phyloP scores from a whole-genome alignment of 305 asterid genomes.

The Solanum hybrid region DNA sequence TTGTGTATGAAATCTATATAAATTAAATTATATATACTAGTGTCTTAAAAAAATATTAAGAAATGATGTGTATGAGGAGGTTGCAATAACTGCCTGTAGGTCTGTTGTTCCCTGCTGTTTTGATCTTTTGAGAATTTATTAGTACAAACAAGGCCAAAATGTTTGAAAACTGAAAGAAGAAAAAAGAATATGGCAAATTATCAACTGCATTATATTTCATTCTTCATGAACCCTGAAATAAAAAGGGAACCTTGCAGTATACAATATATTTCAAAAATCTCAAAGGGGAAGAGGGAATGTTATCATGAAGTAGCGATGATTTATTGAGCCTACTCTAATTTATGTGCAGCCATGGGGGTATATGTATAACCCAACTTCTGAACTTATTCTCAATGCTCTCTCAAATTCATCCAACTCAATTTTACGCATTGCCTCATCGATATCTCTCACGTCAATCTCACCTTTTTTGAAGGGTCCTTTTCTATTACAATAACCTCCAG shows the following conservation, averaged over 20 bases:
- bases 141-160: too few species aligned
- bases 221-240: not conserved
- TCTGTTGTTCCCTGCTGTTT: too few species aligned
- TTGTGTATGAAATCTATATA: not conserved
- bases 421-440: conserved; percentile 36
- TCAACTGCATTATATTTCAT: not conserved
- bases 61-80: too few species aligned
- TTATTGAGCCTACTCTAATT: not conserved
- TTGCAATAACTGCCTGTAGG: too few species aligned
- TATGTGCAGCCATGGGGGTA: not conserved
- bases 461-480: conserved; percentile 44
- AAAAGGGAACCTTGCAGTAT: not conserved
- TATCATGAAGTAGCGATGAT: not conserved
- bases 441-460: conserved; percentile 23
- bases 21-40: too few species aligned
- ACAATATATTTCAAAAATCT: not conserved
- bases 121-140: too few species aligned
- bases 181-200: not conserved
- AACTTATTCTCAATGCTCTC: conserved; percentile 15
- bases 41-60: too few species aligned
- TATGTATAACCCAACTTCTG: conserved; percentile 8
- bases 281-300: not conserved
- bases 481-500: conserved; percentile 68
- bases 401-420: conserved; percentile 52
- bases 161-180: not conserved